These are phyloP conservation scores for Calonectria montana DNA, from an alignment of 2,329 filamentous ascomycete genomes.

Conservation along the genomic window DNA sequence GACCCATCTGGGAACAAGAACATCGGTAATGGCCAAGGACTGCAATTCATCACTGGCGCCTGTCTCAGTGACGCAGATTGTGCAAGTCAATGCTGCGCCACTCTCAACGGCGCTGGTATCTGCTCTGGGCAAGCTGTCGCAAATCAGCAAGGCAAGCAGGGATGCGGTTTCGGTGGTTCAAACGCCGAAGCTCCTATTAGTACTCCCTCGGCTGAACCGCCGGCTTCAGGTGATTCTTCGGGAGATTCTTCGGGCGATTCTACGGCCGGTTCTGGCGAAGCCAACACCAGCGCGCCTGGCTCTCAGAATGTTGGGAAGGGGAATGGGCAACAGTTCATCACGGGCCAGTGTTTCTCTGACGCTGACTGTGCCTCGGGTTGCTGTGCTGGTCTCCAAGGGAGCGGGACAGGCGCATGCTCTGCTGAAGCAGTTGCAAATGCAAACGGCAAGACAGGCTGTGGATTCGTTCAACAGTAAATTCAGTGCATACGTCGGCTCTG, in stretches of 20 bases:
- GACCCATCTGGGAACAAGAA: slow-evolving; percentile 29
- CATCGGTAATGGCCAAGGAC: slow-evolving; percentile 27
- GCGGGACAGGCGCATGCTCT: slow-evolving; percentile 19
- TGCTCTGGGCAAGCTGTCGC: slow-evolving; percentile 43
- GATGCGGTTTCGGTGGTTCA: slow-evolving; percentile 43
- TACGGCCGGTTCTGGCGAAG: not conserved
- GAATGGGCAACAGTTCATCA: slow-evolving; percentile 41
- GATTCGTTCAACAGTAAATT: slow-evolving; percentile 49
- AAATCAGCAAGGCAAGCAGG: slow-evolving; percentile 46
- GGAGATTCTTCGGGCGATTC: not conserved
- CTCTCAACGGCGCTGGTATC: slow-evolving; percentile 35
- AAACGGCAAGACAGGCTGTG: slow-evolving; percentile 29
- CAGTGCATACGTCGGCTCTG: not conserved
- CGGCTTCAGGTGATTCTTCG: not conserved
- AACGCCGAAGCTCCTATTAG: not conserved
- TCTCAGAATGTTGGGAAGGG: slow-evolving; percentile 38
- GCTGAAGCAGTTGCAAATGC: slow-evolving; percentile 22
- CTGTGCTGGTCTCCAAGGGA: slow-evolving; percentile 31
- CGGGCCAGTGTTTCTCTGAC: slow-evolving; percentile 38
- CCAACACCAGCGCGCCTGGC: slow-evolving; percentile 21
- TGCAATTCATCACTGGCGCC: slow-evolving; percentile 33
- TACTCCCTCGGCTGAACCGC: not conserved
- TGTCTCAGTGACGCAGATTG: slow-evolving; percentile 37
- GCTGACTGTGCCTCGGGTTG: slow-evolving; percentile 42
- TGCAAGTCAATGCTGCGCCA: slow-evolving; percentile 46